These are phyloP conservation scores for Tausonia pullulans DNA, from an alignment of 1,284 basidiomycete genomes.

Conservation along the genomic window DNA sequence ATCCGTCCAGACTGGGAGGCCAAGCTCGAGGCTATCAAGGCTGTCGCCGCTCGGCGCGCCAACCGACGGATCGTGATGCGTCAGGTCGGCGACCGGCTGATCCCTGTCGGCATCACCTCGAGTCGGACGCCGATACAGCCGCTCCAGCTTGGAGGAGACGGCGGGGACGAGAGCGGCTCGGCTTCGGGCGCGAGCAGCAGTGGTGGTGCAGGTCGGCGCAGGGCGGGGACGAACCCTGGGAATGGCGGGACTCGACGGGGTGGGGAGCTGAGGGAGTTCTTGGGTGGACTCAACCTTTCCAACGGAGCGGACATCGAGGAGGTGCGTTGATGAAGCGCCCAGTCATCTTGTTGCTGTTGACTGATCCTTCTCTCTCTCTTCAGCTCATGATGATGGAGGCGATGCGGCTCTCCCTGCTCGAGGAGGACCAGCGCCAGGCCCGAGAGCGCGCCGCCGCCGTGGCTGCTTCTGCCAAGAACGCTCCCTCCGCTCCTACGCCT, in stretches of 20 bases:
- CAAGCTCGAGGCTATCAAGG: constrained; percentile 77
- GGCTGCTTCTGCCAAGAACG: neutral
- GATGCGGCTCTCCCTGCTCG: constrained; percentile 86
- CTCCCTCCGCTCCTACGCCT: neutral
- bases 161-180: neutral
- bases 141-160: constrained; percentile 7
- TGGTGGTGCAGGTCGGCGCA: too few relatives aligned
- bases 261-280: neutral
- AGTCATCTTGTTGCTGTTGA: neutral
- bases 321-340: constrained; percentile 34
- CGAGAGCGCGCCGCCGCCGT: constrained; percentile 24
- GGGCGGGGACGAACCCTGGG: too few relatives aligned
- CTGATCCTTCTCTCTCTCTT: constrained; percentile 11
- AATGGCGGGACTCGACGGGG: neutral
- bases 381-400: constrained; percentile 98
- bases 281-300: neutral
- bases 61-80: constrained; percentile 96
- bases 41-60: constrained; percentile 76
- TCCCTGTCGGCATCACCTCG: constrained; percentile 84
- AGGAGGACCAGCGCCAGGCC: constrained; percentile 52
- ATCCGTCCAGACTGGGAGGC: constrained; percentile 92
- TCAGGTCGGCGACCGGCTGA: constrained; percentile 90
- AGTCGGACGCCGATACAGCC: constrained; percentile 26
- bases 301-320: constrained; percentile 73
- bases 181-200: too few relatives aligned